Evolutionary conservation across 495 filamentous ascomycete genomes (phyloP), one percentile per base, ranked within the genome.

Genomic region (Aspergillus wentii): DNA sequence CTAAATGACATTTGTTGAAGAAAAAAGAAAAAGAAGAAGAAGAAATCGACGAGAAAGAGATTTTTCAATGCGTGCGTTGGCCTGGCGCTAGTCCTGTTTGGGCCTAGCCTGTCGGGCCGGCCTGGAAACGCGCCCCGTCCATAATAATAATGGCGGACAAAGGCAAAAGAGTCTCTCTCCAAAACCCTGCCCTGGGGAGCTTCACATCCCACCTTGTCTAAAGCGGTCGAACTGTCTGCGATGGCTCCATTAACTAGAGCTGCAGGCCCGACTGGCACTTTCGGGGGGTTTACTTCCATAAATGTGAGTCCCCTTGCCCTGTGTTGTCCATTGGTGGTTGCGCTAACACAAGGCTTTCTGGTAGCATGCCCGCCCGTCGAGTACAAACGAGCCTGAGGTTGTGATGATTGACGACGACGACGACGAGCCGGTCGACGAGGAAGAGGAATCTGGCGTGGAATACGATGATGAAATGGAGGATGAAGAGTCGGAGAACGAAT

Each of bases 1-100:
- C 89, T 92, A 83, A 67, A 74, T 76, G 82, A 92, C 84, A 94
- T 91, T 69, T 87, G 68, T 62, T 66, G 67, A 72, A 71, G 65
- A 77, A 75, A 69, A 74, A 66, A 61, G 59, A 65, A 64, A 65
- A 47, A 57, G 52, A 62, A 75, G 72, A 57, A 71, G 66, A 30
- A 27, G 40, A 63, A 52, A 41, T 34, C 40, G 15, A 42, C 18
- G 44, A 36, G 49, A 51, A 56, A 55, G 43, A 23, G 35, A 29
- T 41, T 46, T 59, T 57, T 54, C 46, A 44, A 48, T 36, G 41
- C 35, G 41, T 34, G 44, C 19, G 30, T 14, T 30, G 42, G 38
- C 27, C 40, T 17, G 4, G 26, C 38, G 51, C 65, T 69, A 68
- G 51, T 44, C 53, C 30, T 0, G 11, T 49, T 61, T 35, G 33